Conservation (phyloP, 129 eudicot species). For the Artemisia tridentata region DNA sequence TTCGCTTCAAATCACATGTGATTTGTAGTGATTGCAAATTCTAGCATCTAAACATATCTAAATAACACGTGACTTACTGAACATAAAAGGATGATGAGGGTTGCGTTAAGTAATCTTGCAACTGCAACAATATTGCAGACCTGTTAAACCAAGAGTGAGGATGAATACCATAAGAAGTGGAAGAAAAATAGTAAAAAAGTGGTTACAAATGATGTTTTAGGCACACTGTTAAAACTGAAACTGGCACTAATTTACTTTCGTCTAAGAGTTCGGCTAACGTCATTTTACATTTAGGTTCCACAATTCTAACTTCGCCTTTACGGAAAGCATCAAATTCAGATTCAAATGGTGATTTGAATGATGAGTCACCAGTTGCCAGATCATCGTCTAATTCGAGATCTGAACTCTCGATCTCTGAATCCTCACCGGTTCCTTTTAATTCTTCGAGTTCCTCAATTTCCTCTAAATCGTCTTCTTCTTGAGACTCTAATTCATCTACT, state of each 20-base stretch:
- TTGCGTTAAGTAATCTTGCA: too few species aligned
- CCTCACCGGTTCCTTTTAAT: conserved; percentile 46
- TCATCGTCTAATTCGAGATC: conserved; percentile 56
- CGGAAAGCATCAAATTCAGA: conserved; percentile 63
- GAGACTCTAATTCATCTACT: conserved; percentile 65
- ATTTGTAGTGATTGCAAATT: too few species aligned
- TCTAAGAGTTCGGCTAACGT: conserved; percentile 90
- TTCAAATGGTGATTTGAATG: conserved; percentile 44
- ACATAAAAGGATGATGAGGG: too few species aligned
- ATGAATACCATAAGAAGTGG: too few species aligned
- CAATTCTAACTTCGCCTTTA: conserved; percentile 61
- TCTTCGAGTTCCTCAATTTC: conserved; percentile 78
- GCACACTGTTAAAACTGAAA: conserved; percentile 77
- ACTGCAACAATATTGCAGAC: too few species aligned
- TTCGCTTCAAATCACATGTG: too few species aligned
- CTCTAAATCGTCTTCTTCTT: conserved; percentile 81
- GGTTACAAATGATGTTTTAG: too few species aligned
- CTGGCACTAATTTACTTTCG: conserved; percentile 84
- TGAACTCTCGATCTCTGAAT: conserved; percentile 42
- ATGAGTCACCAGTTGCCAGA: conserved; percentile 27
- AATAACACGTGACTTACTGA: too few species aligned
- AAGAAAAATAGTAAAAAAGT: too few species aligned
- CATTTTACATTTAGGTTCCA: conserved; percentile 87
- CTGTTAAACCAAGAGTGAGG: too few species aligned
- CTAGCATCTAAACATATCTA: too few species aligned